phyloP scores from a whole-genome alignment of 345 rosid genomes.

The Eucalyptus viminalis region DNA sequence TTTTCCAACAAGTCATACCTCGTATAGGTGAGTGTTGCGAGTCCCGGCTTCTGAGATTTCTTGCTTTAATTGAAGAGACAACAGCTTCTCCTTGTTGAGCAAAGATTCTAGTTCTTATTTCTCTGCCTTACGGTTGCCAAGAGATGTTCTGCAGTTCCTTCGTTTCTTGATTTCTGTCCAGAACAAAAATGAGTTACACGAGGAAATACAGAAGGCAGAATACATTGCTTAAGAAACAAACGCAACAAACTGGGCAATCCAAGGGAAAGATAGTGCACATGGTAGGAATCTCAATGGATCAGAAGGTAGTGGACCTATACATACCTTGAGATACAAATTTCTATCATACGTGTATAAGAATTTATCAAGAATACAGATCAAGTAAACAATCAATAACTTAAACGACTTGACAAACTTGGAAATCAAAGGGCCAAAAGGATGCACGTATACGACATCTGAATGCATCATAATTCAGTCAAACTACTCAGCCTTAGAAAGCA shows the following conservation, averaged over 20 bases:
- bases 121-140: constrained; percentile 55
- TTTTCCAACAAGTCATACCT: constrained; percentile 22
- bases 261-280: background rate
- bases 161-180: constrained; percentile 38
- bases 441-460: background rate
- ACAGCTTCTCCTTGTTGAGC: constrained; percentile 62
- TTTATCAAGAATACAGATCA: background rate
- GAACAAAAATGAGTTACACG: background rate
- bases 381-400: background rate
- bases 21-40: constrained; percentile 56
- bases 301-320: background rate
- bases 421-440: background rate
- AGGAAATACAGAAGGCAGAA: background rate
- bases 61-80: constrained; percentile 60
- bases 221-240: background rate
- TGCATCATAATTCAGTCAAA: background rate
- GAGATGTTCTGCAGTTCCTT: constrained; percentile 29
- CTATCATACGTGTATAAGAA: background rate
- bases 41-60: constrained; percentile 64
- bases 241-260: background rate
- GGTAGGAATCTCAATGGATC: background rate
- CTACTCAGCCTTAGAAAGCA: background rate
- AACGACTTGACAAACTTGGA: background rate
- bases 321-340: background rate
- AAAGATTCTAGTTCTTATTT: constrained; percentile 71